Percentiles rank a stretch among this genome's conserved stretches.
phyloP scores from a whole-genome alignment of 1,284 basidiomycete species.

The Cryptococcus maquisensis region DNA sequence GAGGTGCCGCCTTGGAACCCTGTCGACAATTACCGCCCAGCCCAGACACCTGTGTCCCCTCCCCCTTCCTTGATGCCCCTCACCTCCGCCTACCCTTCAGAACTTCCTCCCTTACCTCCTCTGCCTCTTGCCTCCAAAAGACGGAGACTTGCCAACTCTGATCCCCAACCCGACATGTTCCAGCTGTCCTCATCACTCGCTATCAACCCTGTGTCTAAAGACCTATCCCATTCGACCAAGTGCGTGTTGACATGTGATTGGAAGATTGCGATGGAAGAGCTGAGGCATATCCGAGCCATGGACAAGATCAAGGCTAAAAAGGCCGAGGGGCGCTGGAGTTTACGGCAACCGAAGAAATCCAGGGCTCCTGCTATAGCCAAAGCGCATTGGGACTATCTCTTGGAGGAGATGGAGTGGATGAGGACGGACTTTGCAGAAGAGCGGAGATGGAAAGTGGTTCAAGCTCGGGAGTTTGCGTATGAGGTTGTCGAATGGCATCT shows the following conservation, averaged over 20 bases:
- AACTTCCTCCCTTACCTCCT: constrained; percentile 34
- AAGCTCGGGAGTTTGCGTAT: constrained; percentile 80
- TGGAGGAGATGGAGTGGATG: constrained; percentile 99
- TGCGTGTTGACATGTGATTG: constrained; percentile 42
- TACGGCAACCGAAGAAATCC: constrained; percentile 93
- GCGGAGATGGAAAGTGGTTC: constrained; percentile 80
- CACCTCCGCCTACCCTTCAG: constrained; percentile 30
- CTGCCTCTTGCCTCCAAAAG: constrained; percentile 16
- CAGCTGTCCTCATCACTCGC: constrained; percentile 31
- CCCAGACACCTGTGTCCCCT: constrained; percentile 15
- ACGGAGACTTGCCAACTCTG: constrained; percentile 25
- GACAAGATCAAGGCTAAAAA: constrained; percentile 84
- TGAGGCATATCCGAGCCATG: constrained; percentile 71
- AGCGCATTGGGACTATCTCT: constrained; percentile 89
- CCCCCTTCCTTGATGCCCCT: constrained; percentile 35
- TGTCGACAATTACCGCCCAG: constrained; percentile 35
- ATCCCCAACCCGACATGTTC: constrained; percentile 27
- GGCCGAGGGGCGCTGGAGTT: constrained; percentile 77
- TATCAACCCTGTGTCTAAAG: constrained; percentile 36
- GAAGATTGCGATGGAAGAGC: constrained; percentile 64
- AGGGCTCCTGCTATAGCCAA: constrained; percentile 75
- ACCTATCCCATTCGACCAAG: constrained; percentile 34
- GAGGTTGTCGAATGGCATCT: constrained; percentile 84
- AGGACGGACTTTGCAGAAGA: constrained; percentile 93
- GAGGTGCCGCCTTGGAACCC: constrained; percentile 35